These are phyloP conservation scores for Crithidia expoeki DNA, from an alignment of 208 protist genomes.

Conservation along the genomic window DNA sequence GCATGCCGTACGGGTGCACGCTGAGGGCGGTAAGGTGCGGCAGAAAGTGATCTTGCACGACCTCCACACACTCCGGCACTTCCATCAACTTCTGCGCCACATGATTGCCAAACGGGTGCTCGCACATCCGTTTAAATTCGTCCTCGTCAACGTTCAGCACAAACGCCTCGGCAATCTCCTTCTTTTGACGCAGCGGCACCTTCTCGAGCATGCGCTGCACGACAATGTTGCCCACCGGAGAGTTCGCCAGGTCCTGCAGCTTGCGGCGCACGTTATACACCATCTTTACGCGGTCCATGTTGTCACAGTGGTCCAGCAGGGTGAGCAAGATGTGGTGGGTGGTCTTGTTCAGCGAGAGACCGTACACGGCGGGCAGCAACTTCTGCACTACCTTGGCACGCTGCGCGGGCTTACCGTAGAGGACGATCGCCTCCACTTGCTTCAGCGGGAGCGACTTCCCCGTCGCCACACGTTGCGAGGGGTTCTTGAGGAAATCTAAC, in stretches of 20 bases:
- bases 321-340: slow-evolving; percentile 83
- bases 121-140: slow-evolving; percentile 73
- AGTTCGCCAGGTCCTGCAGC: slow-evolving; percentile 67
- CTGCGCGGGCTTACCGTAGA: slow-evolving; percentile 86
- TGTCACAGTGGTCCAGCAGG: slow-evolving; percentile 77
- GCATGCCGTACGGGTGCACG: slow-evolving; percentile 70
- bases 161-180: slow-evolving; percentile 86
- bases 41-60: slow-evolving; percentile 58
- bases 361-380: slow-evolving; percentile 71
- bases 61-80: slow-evolving; percentile 57
- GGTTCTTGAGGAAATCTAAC: slow-evolving; percentile 88
- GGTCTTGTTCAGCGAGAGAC: slow-evolving; percentile 72
- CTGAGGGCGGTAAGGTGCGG: slow-evolving; percentile 46
- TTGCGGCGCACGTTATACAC: slow-evolving; percentile 85
- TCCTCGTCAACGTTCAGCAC: slow-evolving; percentile 80
- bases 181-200: slow-evolving; percentile 70
- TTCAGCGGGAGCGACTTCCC: slow-evolving; percentile 80
- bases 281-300: slow-evolving; percentile 75
- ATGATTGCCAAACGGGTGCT: slow-evolving; percentile 87
- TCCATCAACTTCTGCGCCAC: slow-evolving; percentile 88
- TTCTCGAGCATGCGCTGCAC: slow-evolving; percentile 83
- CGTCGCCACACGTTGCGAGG: slow-evolving; percentile 81
- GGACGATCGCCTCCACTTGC: slow-evolving; percentile 88
- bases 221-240: slow-evolving; percentile 80
- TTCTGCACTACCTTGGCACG: slow-evolving; percentile 84